Evolutionary conservation across 768 basidiomycete species (phyloP).

Genomic region (Leccinum arenicola): DNA sequence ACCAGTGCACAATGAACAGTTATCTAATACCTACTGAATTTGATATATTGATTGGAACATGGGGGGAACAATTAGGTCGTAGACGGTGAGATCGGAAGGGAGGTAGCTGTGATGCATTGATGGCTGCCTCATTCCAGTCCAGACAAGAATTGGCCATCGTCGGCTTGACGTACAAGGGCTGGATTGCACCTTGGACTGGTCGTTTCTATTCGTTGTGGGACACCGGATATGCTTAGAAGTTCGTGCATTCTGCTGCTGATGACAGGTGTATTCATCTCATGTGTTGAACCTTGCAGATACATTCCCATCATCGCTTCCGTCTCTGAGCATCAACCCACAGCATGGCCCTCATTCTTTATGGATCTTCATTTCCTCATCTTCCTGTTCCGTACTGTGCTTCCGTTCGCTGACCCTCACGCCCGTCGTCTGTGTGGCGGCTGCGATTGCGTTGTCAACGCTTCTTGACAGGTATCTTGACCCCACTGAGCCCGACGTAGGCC

Average conservation of each 20-base stretch:
- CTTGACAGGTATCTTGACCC: slow-evolving; percentile 92
- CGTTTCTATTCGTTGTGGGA: slow-evolving; percentile 99
- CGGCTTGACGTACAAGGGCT: slow-evolving; percentile 85
- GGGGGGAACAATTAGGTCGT: neutral
- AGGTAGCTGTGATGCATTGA: neutral
- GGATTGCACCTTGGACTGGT: slow-evolving; percentile 99
- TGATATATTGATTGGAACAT: too few species aligned
- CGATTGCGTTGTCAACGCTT: slow-evolving; percentile 84
- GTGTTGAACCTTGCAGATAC: slow-evolving; percentile 47
- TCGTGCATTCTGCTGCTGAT: slow-evolving; percentile 19
- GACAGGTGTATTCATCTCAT: neutral
- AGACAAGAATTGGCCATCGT: slow-evolving; percentile 40
- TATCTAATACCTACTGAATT: too few species aligned
- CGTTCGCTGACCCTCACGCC: slow-evolving; percentile 91
- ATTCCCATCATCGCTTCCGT: slow-evolving; percentile 99
- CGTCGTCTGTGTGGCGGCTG: slow-evolving; percentile 91
- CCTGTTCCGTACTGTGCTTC: slow-evolving; percentile 96
- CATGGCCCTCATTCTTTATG: slow-evolving; percentile 99
- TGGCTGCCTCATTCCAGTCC: too few species aligned
- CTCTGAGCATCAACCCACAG: slow-evolving; percentile 98
- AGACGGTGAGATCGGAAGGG: neutral
- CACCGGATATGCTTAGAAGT: slow-evolving; percentile 99
- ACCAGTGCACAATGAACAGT: too few species aligned
- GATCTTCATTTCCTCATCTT: slow-evolving; percentile 97
- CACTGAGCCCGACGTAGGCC: slow-evolving; percentile 50